These are phyloP conservation scores for Clitopilus passeckerianus DNA, from an alignment of 768 basidiomycete species.

Conservation along the genomic window DNA sequence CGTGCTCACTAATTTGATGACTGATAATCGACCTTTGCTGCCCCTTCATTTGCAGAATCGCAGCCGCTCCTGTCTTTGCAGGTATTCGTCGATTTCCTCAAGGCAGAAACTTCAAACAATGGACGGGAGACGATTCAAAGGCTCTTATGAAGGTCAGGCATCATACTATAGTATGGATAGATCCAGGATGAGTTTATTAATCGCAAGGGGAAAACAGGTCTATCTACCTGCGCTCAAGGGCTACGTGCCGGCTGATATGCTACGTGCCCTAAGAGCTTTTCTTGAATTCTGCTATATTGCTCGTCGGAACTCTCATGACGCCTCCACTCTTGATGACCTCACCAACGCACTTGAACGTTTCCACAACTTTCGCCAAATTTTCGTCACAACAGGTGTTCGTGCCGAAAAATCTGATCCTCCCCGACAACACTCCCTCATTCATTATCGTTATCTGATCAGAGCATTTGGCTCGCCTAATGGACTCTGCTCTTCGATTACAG, in stretches of 20 bases:
- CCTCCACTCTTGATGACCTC: slow-evolving; percentile 1
- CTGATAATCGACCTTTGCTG: background rate
- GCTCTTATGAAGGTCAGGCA: slow-evolving; percentile 23
- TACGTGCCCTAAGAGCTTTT: slow-evolving; percentile 12
- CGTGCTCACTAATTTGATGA: background rate
- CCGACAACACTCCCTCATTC: slow-evolving; percentile 18
- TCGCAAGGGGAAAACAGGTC: slow-evolving; percentile 18
- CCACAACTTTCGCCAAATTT: background rate
- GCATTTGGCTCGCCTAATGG: slow-evolving; percentile 8
- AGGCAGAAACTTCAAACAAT: slow-evolving; percentile 22
- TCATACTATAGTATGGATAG: background rate
- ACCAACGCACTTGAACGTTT: slow-evolving; percentile 5
- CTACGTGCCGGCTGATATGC: slow-evolving; percentile 14
- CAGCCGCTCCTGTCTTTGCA: slow-evolving; percentile 10
- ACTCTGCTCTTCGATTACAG: slow-evolving; percentile 9
- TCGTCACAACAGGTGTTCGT: background rate
- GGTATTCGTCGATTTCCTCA: slow-evolving; percentile 15
- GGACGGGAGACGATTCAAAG: slow-evolving; percentile 29
- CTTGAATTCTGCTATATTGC: slow-evolving; percentile 19
- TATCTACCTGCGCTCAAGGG: slow-evolving; percentile 18
- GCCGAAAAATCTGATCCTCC: slow-evolving; percentile 20
- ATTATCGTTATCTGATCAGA: background rate
- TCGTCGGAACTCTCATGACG: slow-evolving; percentile 7
- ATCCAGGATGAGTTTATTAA: background rate
- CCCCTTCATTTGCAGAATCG: slow-evolving; percentile 13